Conservation (phyloP, 768 basidiomycete species). For the Naganishia randhawae region DNA sequence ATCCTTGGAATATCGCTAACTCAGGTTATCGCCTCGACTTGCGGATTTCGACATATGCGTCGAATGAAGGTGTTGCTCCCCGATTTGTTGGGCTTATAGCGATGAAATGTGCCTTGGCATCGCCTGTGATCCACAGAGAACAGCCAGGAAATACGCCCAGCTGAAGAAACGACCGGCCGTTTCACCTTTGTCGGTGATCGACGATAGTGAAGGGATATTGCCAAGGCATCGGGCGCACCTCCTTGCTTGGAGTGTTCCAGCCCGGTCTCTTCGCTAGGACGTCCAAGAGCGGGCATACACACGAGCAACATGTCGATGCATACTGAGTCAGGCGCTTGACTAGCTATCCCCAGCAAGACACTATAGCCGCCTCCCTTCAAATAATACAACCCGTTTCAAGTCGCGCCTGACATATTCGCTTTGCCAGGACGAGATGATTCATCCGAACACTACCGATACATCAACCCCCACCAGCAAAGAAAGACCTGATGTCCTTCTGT, state of each 20-base stretch:
- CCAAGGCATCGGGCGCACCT: conserved; percentile 1
- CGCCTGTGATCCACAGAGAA: neutral
- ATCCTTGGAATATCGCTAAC: neutral
- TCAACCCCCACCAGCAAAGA: conserved; percentile 67
- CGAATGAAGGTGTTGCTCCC: neutral
- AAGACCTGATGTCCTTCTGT: conserved; percentile 70
- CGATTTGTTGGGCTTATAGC: neutral
- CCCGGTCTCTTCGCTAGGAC: too few species aligned
- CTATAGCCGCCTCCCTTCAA: too few species aligned
- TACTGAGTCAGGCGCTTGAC: too few species aligned
- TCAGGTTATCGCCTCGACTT: neutral
- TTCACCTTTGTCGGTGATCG: conserved; percentile 23
- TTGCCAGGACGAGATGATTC: neutral
- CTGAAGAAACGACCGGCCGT: neutral
- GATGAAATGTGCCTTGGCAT: neutral
- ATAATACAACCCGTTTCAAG: neutral
- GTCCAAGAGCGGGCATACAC: too few species aligned
- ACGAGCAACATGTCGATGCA: too few species aligned
- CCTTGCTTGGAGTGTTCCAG: neutral
- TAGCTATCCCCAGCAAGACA: too few species aligned
- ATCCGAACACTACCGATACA: neutral
- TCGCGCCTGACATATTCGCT: neutral
- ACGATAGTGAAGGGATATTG: neutral
- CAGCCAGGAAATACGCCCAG: neutral
- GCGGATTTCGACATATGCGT: neutral